These are phyloP conservation scores for Boletus sp. DNA, from an alignment of 768 basidiomycete species.

Conservation along the genomic window DNA sequence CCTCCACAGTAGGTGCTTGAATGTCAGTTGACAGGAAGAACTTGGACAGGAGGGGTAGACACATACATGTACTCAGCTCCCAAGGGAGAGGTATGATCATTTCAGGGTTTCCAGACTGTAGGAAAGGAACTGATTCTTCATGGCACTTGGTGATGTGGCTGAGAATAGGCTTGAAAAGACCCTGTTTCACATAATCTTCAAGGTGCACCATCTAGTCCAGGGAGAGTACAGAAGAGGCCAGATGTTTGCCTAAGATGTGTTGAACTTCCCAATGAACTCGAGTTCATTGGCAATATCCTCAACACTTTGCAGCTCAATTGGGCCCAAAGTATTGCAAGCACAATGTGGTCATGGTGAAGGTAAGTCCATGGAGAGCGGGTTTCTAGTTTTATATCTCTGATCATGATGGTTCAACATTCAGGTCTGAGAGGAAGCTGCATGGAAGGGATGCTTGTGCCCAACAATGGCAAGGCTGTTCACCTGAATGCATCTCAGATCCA, in stretches of 20 bases:
- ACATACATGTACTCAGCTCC: conserved; percentile 76
- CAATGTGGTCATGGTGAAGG: conserved; percentile 89
- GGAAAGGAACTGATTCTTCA: conserved; percentile 69
- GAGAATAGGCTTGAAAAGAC: conserved; percentile 76
- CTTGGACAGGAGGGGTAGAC: neutral
- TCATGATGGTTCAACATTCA: conserved; percentile 36
- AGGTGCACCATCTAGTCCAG: conserved; percentile 69
- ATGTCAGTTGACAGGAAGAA: conserved; percentile 16
- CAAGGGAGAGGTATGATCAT: conserved; percentile 70
- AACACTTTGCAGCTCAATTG: conserved; percentile 78
- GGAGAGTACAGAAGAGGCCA: conserved; percentile 50
- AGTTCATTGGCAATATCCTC: conserved; percentile 86
- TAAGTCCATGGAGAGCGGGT: conserved; percentile 36
- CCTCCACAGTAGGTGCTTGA: conserved; percentile 61
- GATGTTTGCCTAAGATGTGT: conserved; percentile 33
- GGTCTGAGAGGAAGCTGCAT: conserved; percentile 88
- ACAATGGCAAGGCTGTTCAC: conserved; percentile 76
- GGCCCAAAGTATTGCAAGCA: conserved; percentile 86
- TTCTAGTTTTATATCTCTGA: conserved; percentile 4
- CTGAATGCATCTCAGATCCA: conserved; percentile 81
- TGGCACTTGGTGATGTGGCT: conserved; percentile 58
- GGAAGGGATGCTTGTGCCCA: conserved; percentile 74
- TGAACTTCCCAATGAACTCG: conserved; percentile 58
- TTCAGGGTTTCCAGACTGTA: conserved; percentile 68
- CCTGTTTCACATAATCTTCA: conserved; percentile 65